phyloP scores from a whole-genome alignment of 1,139 yeast species.

The Debaryomyces singareniensis region DNA sequence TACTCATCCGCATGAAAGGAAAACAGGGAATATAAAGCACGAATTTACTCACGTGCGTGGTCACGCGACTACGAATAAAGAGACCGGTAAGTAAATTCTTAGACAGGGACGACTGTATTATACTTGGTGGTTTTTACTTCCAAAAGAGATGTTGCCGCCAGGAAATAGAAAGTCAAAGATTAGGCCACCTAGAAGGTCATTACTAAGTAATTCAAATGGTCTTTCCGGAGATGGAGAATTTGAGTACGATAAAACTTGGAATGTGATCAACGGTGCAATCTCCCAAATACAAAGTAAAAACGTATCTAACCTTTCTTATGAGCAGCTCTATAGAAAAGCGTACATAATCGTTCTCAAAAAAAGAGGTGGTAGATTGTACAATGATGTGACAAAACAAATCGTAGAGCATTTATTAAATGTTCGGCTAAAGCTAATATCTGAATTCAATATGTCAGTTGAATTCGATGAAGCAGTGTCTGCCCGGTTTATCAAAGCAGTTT shows the following conservation, averaged over 20 bases:
- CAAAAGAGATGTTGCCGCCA: conserved; percentile 31
- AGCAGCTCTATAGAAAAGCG: conserved; percentile 75
- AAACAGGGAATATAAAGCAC: too few relatives aligned
- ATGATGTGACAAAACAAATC: conserved; percentile 49
- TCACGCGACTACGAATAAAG: too few relatives aligned
- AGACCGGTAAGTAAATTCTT: too few relatives aligned
- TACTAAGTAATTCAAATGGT: conserved; percentile 16
- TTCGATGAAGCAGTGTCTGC: conserved; percentile 10
- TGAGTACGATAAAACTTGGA: conserved; percentile 63
- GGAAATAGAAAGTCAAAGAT: conserved; percentile 53
- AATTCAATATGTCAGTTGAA: conserved; percentile 6
- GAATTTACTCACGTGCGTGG: too few relatives aligned
- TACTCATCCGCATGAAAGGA: too few relatives aligned
- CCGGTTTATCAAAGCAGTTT: conserved; percentile 41
- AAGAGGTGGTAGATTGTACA: conserved; percentile 64
- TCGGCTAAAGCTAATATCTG: conserved; percentile 17
- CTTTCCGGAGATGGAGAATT: conserved; percentile 11
- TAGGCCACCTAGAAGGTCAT: conserved; percentile 63
- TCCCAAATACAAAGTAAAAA: conserved; percentile 67
- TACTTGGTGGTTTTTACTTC: too few relatives aligned
- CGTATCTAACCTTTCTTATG: conserved; percentile 75
- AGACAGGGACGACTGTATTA: too few relatives aligned
- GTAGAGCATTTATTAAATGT: conserved; percentile 39
- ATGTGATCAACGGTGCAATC: conserved; percentile 64
- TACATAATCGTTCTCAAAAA: conserved; percentile 75